Percentiles rank a stretch among this genome's conserved stretches.
These are phyloP conservation scores for Tulasnella sp. DNA, from an alignment of 768 basidiomycete species.

Conservation along the genomic window DNA sequence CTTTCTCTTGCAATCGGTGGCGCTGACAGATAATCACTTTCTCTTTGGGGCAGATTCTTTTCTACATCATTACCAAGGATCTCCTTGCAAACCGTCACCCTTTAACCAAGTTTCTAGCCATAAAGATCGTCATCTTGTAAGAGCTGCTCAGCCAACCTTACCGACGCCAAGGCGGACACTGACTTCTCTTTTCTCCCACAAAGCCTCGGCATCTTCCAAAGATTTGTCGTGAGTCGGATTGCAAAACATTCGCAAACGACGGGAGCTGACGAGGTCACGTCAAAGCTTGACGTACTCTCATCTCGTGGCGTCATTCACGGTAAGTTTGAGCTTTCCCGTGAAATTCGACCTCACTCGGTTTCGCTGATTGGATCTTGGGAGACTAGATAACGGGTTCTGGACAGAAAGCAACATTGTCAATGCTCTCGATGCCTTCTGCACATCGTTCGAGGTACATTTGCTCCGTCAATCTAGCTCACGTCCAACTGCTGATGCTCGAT, in stretches of 20 bases:
- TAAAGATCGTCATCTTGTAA: constrained; percentile 38
- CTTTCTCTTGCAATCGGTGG: not conserved
- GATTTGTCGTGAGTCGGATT: constrained; percentile 46
- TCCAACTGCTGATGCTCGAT: not conserved
- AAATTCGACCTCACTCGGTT: no score
- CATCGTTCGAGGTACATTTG: constrained; percentile 61
- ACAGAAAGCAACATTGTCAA: constrained; percentile 73
- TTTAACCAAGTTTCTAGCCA: constrained; percentile 72
- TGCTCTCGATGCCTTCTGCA: constrained; percentile 69
- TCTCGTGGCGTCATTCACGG: constrained; percentile 55
- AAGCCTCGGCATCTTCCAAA: constrained; percentile 74
- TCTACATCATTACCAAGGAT: constrained; percentile 70
- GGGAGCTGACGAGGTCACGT: not conserved
- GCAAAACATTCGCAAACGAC: not conserved
- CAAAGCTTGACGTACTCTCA: constrained; percentile 53
- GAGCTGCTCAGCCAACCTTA: not conserved
- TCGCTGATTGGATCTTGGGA: no score
- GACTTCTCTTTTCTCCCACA: constrained; percentile 20
- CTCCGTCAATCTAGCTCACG: no score
- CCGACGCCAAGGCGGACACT: not conserved
- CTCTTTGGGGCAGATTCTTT: constrained; percentile 36
- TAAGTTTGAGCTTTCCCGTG: constrained; percentile 24
- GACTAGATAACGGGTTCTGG: constrained; percentile 68
- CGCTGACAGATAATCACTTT: not conserved
- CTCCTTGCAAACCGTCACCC: constrained; percentile 69